phyloP scores from a whole-genome alignment of 441 rosid species.

The Geranium incanum region DNA sequence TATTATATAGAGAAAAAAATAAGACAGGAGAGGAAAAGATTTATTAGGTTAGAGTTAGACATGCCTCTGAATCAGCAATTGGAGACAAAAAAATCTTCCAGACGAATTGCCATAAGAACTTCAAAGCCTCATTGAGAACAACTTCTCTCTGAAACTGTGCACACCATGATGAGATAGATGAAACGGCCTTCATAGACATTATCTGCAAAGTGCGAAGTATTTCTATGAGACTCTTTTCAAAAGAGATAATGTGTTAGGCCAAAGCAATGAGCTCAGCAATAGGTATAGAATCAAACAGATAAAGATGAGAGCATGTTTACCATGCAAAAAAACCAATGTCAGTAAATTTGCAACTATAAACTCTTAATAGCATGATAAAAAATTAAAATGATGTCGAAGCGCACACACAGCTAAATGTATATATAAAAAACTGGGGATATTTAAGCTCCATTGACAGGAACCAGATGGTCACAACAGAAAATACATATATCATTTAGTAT shows the following conservation, averaged over 20 bases:
- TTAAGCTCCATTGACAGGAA: not conserved
- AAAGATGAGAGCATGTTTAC: not conserved
- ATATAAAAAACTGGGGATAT: not conserved
- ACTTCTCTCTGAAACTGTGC: slow-evolving; percentile 33
- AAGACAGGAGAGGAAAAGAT: not conserved
- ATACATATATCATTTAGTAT: not conserved
- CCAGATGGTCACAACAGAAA: not conserved
- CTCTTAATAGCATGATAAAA: slow-evolving; percentile 1
- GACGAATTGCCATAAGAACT: slow-evolving; percentile 63
- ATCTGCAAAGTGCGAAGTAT: slow-evolving; percentile 33
- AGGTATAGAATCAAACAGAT: not conserved
- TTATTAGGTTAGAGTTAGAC: slow-evolving; percentile 18
- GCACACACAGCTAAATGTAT: not conserved
- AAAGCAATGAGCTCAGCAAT: slow-evolving; percentile 7
- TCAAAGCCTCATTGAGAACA: slow-evolving; percentile 40
- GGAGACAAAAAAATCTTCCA: slow-evolving; percentile 46
- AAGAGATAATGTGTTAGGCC: not conserved
- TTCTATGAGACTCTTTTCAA: slow-evolving; percentile 8
- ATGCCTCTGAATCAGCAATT: slow-evolving; percentile 61
- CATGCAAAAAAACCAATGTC: not conserved
- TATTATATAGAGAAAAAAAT: not conserved
- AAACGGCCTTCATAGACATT: slow-evolving; percentile 55
- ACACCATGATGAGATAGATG: slow-evolving; percentile 51
- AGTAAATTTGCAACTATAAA: not conserved
- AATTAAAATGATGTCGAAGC: not conserved